phyloP scores from a whole-genome alignment of 1,139 yeast species.

The Hyphopichia fennica region DNA sequence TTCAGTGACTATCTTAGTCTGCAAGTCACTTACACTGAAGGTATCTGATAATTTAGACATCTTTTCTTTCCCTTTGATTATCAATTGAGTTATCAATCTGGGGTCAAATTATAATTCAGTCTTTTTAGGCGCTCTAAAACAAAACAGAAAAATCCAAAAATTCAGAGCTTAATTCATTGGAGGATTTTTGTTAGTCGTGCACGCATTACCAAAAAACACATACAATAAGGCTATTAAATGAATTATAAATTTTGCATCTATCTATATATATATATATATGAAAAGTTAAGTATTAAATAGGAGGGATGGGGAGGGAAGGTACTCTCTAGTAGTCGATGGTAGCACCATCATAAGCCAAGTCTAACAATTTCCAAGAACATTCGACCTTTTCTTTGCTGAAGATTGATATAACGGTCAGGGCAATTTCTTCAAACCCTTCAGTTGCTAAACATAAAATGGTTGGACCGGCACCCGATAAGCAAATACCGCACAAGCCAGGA shows the following conservation, averaged over 20 bases:
- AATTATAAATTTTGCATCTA: background rate
- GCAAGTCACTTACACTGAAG: slow-evolving; percentile 6
- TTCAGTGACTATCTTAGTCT: slow-evolving; percentile 29
- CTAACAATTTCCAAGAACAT: slow-evolving; percentile 81
- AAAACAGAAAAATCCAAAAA: background rate
- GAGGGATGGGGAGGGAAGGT: background rate
- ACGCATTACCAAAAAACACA: too few relatives aligned
- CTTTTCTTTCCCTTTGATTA: background rate
- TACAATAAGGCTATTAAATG: too few relatives aligned
- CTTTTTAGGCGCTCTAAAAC: too few relatives aligned
- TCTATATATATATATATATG: background rate
- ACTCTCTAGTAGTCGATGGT: slow-evolving; percentile 25
- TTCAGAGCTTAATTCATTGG: background rate
- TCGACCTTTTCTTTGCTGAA: slow-evolving; percentile 66
- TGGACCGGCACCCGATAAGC: slow-evolving; percentile 97
- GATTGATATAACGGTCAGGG: slow-evolving; percentile 67
- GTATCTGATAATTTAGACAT: background rate
- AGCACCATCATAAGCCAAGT: slow-evolving; percentile 89
- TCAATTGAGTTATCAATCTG: background rate
- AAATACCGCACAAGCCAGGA: slow-evolving; percentile 87
- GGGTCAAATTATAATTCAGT: background rate
- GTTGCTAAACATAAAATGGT: slow-evolving; percentile 94
- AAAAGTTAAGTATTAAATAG: background rate
- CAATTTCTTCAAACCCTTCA: slow-evolving; percentile 80
- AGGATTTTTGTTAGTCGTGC: background rate